These are phyloP conservation scores for Fusarium guadeloupense DNA, from an alignment of 2,329 filamentous ascomycete species.

Conservation along the genomic window DNA sequence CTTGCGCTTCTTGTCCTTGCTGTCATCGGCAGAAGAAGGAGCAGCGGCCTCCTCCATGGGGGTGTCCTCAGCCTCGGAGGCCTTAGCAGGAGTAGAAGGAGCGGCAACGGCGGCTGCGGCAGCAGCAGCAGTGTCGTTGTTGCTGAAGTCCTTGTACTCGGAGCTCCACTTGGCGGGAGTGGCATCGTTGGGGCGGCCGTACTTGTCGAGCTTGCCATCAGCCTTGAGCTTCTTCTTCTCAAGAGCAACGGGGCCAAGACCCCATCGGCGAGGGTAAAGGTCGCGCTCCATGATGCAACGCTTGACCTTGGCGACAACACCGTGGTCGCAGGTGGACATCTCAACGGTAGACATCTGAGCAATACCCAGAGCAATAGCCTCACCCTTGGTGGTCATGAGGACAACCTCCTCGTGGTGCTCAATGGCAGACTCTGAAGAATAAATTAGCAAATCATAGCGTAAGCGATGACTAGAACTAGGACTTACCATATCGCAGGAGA, in stretches of 20 bases:
- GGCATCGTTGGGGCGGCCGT: conserved; percentile 87
- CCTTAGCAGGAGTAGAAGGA: conserved; percentile 50
- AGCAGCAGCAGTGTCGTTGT: conserved; percentile 58
- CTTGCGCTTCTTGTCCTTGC: conserved; percentile 75
- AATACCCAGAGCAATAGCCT: conserved; percentile 95
- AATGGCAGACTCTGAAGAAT: conserved; percentile 77
- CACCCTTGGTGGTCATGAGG: conserved; percentile 98
- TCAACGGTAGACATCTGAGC: conserved; percentile 98
- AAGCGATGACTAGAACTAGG: neutral
- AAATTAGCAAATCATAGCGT: conserved; percentile 41
- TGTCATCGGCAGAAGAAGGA: conserved; percentile 59
- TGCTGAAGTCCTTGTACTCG: conserved; percentile 90
- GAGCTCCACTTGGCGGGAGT: conserved; percentile 93
- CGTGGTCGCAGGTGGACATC: conserved; percentile 96
- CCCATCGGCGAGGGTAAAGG: conserved; percentile 96
- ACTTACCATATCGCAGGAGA: conserved; percentile 85
- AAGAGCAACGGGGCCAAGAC: conserved; percentile 87
- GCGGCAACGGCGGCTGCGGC: conserved; percentile 56
- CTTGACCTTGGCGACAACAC: conserved; percentile 98
- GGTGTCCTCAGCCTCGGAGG: conserved; percentile 50
- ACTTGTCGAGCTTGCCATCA: conserved; percentile 98
- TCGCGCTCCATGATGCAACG: conserved; percentile 99
- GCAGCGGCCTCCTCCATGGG: conserved; percentile 49
- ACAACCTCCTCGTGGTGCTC: conserved; percentile 97
- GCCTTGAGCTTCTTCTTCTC: conserved; percentile 99